Evolutionary conservation across 257 asterid species (phyloP).

Genomic region (Przewalskia tangutica): DNA sequence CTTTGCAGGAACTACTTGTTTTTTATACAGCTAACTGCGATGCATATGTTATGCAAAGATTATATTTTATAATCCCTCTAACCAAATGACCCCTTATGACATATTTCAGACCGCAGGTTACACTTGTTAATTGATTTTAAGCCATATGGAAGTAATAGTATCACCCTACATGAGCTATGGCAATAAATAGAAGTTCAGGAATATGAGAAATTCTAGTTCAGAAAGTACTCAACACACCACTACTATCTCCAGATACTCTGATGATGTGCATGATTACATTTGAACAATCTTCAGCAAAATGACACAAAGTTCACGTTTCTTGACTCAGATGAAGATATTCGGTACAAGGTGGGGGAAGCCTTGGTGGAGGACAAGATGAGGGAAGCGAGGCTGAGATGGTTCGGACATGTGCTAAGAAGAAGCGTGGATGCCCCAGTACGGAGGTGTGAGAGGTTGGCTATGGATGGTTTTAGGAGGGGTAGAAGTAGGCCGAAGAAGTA

Average conservation of each 20-base stretch:
- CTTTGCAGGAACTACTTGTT: background rate
- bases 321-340: background rate
- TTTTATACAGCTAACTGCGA: background rate
- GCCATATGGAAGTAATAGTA: background rate
- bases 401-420: too few species aligned
- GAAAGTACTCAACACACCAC: background rate
- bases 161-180: background rate
- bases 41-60: background rate
- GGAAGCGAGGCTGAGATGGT: too few species aligned
- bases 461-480: too few species aligned
- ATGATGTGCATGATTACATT: background rate
- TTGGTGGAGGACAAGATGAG: too few species aligned
- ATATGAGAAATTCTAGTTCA: background rate
- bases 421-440: too few species aligned
- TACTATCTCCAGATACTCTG: background rate
- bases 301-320: background rate
- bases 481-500: too few species aligned
- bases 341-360: too few species aligned
- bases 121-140: background rate
- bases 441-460: too few species aligned
- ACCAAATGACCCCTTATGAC: background rate
- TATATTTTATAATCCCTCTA: background rate
- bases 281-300: background rate
- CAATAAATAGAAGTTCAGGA: background rate
- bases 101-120: background rate